Base-by-base conservation (phyloP, 2,329 filamentous ascomycete species). In the Trichophyton verrucosum region DNA sequence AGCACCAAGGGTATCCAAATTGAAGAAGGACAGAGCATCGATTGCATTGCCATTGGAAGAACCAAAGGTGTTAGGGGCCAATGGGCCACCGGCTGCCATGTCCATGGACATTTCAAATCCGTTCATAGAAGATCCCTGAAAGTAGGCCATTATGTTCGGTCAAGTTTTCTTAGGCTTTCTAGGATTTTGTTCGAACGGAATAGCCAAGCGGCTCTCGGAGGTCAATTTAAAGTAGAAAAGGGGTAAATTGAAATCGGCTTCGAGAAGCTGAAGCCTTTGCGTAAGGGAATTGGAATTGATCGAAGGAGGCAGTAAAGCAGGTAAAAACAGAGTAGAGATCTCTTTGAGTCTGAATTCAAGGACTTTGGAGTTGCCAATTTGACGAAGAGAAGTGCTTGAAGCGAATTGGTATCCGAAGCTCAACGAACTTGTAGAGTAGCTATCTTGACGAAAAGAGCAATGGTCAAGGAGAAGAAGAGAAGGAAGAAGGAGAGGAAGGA, bases 191-290 rank as follows among this genome's bases (percentile, higher is more conserved):
- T 13, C 24, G 6, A 9, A 20, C 3, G 9, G 15, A n/a, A 13
- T 33, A 55, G 51, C 51, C 51, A 38, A 38, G 47, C 20, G 36
- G 55, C 56, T 53, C 30, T 22, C 9, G 30, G 58, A 20, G 15
- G 51, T 46, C 33, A 27, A 33, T 27, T 47, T 3, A 38, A 17
- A 49, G 17, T 17, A 40, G 46, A 13, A 17, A 3, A 42, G 22
- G 13, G 36, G 20, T 9, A 44, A 36, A 36, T 56, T 22, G 46
- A 61, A 59, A 38, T 36, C 47, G 13, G 60, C 47, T 61, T 59
- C 60, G 44, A 59, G 46, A 47, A 40, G 33, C n/a, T 36, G 51
- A 9, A 8, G 30, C 13, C 27, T 17, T 55, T 33, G 30, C 3
- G 6, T 30, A n/a, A 13, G 11, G 17, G 17, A n/a, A 33, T 55